A percentile compares a stretch with the other conserved stretches of the same genome.
phyloP scores from a whole-genome alignment of 208 protist species.

The Crithidia sp. region DNA sequence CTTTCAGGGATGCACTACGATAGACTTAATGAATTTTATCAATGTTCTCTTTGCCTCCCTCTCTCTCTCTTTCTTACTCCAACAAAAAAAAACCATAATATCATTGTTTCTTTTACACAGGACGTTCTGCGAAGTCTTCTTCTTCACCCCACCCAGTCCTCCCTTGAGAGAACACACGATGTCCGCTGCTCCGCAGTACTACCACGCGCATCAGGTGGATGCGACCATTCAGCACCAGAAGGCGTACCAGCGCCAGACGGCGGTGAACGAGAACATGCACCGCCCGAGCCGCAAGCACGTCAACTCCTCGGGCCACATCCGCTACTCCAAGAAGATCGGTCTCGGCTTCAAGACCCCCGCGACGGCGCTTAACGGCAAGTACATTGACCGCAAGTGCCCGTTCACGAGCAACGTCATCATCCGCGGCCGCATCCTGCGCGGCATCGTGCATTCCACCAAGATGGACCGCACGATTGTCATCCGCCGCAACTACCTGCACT shows the following conservation, averaged over 20 bases:
- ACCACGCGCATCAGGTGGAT: conserved; percentile 73
- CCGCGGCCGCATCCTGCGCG: conserved; percentile 98
- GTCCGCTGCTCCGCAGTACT: conserved; percentile 66
- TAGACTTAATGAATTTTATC: too few relatives aligned
- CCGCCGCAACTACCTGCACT: conserved; percentile 99
- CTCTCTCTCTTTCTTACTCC: too few relatives aligned
- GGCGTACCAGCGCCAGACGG: conserved; percentile 93
- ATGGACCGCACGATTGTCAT: conserved; percentile 99
- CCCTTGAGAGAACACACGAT: conserved; percentile 22
- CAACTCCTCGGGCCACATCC: conserved; percentile 84
- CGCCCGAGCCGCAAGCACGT: conserved; percentile 56
- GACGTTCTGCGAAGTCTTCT: conserved; percentile 24
- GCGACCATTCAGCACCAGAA: conserved; percentile 91
- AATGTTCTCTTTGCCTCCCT: too few relatives aligned
- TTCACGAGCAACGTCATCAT: conserved; percentile 99
- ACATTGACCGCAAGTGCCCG: conserved; percentile 99
- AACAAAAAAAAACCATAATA: too few relatives aligned
- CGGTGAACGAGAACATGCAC: conserved; percentile 92
- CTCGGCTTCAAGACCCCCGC: conserved; percentile 99
- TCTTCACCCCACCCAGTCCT: not conserved
- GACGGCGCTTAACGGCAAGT: conserved; percentile 98
- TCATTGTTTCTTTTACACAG: not conserved
- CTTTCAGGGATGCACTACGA: too few relatives aligned
- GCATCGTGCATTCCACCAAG: conserved; percentile 98
- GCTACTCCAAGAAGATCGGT: conserved; percentile 93